Conservation (phyloP, 106 monocot genomes). For the Xerophyta viscosa region DNA sequence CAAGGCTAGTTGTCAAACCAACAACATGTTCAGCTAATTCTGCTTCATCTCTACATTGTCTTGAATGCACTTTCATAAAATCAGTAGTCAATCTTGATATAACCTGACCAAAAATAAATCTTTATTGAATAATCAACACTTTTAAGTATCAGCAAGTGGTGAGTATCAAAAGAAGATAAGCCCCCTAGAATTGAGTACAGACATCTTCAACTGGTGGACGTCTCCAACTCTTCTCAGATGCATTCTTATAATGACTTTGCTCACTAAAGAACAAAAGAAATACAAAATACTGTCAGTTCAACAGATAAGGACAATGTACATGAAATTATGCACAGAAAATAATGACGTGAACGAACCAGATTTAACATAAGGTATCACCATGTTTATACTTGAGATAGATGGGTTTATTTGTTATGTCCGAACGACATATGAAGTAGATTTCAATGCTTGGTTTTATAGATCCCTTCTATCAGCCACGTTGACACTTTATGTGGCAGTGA, state of each 20-base stretch:
- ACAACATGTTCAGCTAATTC: conserved; percentile 87
- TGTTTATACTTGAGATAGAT: too few relatives aligned
- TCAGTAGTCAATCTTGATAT: conserved; percentile 63
- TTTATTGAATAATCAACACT: not conserved
- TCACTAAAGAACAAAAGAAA: conserved; percentile 36
- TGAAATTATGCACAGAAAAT: too few relatives aligned
- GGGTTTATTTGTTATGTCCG: too few relatives aligned
- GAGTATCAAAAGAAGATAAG: not conserved
- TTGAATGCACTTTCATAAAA: conserved; percentile 69
- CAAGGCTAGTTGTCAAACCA: conserved; percentile 85
- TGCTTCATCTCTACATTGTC: conserved; percentile 91
- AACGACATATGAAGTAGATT: too few relatives aligned
- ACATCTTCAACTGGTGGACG: conserved; percentile 88
- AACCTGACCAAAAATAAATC: conserved; percentile 30
- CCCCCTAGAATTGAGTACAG: conserved; percentile 1
- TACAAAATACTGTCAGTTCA: too few relatives aligned
- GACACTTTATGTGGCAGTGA: too few relatives aligned
- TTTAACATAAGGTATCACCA: too few relatives aligned
- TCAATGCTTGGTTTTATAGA: too few relatives aligned
- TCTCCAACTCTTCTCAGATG: conserved; percentile 33
- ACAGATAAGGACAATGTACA: too few relatives aligned
- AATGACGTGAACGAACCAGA: too few relatives aligned
- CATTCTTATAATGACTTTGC: conserved; percentile 69
- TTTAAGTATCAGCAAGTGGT: not conserved
- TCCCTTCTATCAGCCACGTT: too few relatives aligned